Percentiles rank a stretch among this genome's conserved stretches.
These are phyloP conservation scores for Limnomonas spitsbergensis DNA, from an alignment of 139 green algal genomes.

Conservation along the genomic window DNA sequence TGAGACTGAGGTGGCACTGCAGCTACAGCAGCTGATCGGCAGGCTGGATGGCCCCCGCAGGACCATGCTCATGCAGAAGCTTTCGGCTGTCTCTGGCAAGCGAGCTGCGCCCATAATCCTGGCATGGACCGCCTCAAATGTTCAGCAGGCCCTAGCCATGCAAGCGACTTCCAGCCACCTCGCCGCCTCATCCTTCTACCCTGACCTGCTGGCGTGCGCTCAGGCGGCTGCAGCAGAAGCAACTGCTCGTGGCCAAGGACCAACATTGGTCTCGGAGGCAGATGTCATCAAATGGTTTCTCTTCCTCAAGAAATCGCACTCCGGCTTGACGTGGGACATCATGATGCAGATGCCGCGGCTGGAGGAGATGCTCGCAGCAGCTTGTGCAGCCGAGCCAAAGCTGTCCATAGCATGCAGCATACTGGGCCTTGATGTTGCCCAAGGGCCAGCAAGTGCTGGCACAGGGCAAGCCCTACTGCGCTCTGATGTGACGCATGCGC, in stretches of 20 bases:
- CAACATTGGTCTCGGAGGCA: background rate
- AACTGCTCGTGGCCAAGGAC: background rate
- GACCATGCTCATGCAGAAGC: slow-evolving; percentile 7
- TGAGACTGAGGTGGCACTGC: slow-evolving; percentile 4
- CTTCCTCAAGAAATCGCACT: background rate
- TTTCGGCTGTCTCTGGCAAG: slow-evolving; percentile 7
- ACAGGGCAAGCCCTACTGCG: background rate
- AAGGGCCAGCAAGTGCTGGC: no score
- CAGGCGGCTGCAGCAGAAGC: background rate
- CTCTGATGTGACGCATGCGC: background rate
- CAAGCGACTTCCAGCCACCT: background rate
- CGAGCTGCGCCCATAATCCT: slow-evolving; percentile 5
- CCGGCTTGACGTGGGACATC: background rate
- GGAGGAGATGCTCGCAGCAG: background rate
- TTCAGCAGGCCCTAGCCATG: background rate
- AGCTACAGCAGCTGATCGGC: slow-evolving; percentile 14
- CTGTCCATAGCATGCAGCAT: background rate
- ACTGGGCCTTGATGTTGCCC: background rate
- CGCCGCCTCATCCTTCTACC: background rate
- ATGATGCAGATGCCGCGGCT: background rate
- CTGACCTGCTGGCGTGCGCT: background rate
- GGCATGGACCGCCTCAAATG: background rate
- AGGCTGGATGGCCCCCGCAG: background rate
- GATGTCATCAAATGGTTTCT: no score
- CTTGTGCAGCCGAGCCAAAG: background rate